Evolutionary conservation across 1,284 basidiomycete genomes (phyloP).

Genomic region (Fomitopsis pinicola): DNA sequence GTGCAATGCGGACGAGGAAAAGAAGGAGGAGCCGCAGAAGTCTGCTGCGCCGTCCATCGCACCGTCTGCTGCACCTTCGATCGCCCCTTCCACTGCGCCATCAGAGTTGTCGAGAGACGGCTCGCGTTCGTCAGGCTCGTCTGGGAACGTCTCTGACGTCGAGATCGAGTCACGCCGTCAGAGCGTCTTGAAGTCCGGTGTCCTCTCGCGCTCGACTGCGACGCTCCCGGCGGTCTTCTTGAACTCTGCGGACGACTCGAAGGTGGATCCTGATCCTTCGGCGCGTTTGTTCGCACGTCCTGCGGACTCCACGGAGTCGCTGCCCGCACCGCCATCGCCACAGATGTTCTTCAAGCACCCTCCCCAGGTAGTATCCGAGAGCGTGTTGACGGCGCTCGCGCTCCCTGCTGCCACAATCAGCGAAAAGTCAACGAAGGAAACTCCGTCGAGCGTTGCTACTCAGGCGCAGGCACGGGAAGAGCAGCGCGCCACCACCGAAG

Average conservation of each 20-base stretch:
- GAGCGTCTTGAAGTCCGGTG: conserved; percentile 19
- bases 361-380: not conserved
- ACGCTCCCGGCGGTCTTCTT: conserved; percentile 30
- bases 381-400: not conserved
- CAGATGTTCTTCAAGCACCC: conserved; percentile 5
- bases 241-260: conserved; percentile 13
- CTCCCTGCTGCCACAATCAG: not conserved
- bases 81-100: not conserved
- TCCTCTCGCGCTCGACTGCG: conserved; percentile 27
- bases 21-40: conserved; percentile 6
- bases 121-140: conserved; percentile 17
- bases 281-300: conserved; percentile 70
- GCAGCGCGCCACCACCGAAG: conserved; percentile 9
- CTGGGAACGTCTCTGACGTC: conserved; percentile 2
- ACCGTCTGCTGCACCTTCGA: conserved; percentile 6
- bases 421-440: not conserved
- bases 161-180: conserved; percentile 12
- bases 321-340: conserved; percentile 35
- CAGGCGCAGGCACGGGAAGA: conserved; percentile 3
- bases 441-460: not conserved
- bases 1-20: not conserved
- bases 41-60: conserved; percentile 8
- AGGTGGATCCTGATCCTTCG: conserved; percentile 45
- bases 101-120: conserved; percentile 10
- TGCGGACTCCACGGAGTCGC: conserved; percentile 63